Percentiles rank a stretch among this genome's conserved stretches.
Conservation (phyloP, 1,284 basidiomycete genomes). For the Phellopilus nigrolimitatus region DNA sequence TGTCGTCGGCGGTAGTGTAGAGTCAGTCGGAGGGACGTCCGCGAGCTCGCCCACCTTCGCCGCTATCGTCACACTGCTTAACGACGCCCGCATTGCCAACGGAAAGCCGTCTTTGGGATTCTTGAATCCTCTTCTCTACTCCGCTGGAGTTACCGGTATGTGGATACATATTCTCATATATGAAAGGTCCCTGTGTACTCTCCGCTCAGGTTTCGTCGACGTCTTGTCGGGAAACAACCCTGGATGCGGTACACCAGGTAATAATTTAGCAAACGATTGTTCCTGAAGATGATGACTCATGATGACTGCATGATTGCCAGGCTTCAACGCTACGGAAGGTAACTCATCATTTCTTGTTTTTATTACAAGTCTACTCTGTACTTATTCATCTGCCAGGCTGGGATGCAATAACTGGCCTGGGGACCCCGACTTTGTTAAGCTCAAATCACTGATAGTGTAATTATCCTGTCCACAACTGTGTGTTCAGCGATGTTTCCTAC, state of each 20-base stretch:
- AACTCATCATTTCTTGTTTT: background rate
- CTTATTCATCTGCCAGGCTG: constrained; percentile 10
- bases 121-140: constrained; percentile 37
- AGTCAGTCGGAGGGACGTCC: constrained; percentile 32
- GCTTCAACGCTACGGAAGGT: constrained; percentile 22
- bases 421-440: constrained; percentile 19
- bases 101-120: constrained; percentile 34
- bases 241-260: constrained; percentile 22
- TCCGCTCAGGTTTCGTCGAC: constrained; percentile 17
- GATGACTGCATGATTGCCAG: background rate
- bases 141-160: constrained; percentile 21
- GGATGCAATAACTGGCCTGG: constrained; percentile 21
- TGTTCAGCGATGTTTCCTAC: too few relatives aligned
- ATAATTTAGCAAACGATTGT: background rate
- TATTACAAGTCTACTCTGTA: background rate
- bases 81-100: constrained; percentile 31
- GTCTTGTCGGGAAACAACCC: constrained; percentile 22
- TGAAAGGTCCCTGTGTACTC: background rate
- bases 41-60: constrained; percentile 34
- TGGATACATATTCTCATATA: background rate
- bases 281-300: background rate
- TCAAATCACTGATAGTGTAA: constrained; percentile 15
- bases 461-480: background rate
- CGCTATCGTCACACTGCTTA: constrained; percentile 33
- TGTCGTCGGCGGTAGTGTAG: constrained; percentile 22